phyloP scores from a whole-genome alignment of 495 filamentous ascomycete species.

The Lepidopterella palustris region DNA sequence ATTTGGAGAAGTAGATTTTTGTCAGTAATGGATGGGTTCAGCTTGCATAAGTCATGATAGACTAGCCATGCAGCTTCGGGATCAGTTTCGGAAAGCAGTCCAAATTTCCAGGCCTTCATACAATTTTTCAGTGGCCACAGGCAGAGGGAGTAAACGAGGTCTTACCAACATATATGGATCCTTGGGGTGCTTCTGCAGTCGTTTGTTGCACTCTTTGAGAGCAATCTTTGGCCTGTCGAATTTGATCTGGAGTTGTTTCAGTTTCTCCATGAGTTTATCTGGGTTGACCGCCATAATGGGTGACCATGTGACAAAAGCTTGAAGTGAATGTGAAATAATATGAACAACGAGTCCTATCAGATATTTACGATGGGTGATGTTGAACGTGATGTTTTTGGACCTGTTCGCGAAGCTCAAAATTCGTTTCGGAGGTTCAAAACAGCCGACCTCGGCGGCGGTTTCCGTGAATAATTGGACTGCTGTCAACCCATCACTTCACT shows the following conservation, averaged over 20 bases:
- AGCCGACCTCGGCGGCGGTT: background rate
- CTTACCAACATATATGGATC: constrained; percentile 1
- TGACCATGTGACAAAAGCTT: background rate
- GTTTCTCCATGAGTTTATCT: background rate
- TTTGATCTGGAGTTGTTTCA: background rate
- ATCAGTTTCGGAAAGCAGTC: background rate
- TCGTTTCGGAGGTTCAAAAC: background rate
- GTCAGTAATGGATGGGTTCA: background rate
- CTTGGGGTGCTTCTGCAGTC: constrained; percentile 3
- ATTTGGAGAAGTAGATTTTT: background rate
- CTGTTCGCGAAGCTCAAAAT: background rate
- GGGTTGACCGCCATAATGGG: constrained; percentile 1
- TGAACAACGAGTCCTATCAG: background rate
- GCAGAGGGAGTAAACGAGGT: background rate
- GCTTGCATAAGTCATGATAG: background rate
- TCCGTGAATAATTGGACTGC: background rate
- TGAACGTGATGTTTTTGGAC: background rate
- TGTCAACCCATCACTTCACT: no score
- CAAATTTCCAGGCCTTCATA: constrained; percentile 1
- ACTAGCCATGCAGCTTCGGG: background rate
- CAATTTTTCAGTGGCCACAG: background rate
- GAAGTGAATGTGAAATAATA: background rate
- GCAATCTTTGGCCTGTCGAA: background rate
- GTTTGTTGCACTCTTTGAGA: constrained; percentile 3
- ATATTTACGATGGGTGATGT: background rate